A percentile compares a stretch with the other conserved stretches of the same genome.
phyloP scores from a whole-genome alignment of 441 rosid species.

The Pelargonium cotyledonis region DNA sequence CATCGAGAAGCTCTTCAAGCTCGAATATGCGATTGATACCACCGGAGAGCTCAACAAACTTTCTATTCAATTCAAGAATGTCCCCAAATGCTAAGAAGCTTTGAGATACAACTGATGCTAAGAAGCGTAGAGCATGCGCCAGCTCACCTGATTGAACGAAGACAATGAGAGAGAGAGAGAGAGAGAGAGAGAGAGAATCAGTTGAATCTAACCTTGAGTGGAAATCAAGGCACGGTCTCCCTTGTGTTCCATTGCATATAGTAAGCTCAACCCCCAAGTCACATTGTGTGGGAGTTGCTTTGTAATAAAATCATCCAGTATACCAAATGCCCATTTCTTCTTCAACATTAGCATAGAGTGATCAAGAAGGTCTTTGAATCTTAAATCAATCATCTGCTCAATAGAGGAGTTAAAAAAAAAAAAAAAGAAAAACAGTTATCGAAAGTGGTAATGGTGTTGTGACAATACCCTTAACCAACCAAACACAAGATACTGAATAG shows the following conservation, averaged over 20 bases:
- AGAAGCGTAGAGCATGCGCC: slow-evolving; percentile 95
- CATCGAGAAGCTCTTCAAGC: slow-evolving; percentile 93
- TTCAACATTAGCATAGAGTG: slow-evolving; percentile 74
- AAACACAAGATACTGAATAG: not conserved
- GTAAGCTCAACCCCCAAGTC: slow-evolving; percentile 96
- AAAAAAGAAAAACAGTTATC: not conserved
- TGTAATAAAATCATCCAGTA: slow-evolving; percentile 92
- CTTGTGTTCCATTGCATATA: slow-evolving; percentile 90
- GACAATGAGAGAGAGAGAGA: slow-evolving; percentile 10
- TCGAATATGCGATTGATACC: slow-evolving; percentile 88
- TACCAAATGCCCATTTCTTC: slow-evolving; percentile 93
- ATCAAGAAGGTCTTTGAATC: slow-evolving; percentile 78
- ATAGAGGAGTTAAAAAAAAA: slow-evolving; percentile 8
- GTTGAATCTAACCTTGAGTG: slow-evolving; percentile 61
- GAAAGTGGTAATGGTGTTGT: slow-evolving; percentile 2
- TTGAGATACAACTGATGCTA: slow-evolving; percentile 98
- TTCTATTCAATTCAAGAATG: slow-evolving; percentile 88
- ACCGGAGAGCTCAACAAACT: slow-evolving; percentile 92
- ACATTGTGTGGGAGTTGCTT: slow-evolving; percentile 99
- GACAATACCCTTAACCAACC: not conserved
- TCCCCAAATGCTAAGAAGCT: slow-evolving; percentile 99
- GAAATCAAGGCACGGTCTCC: slow-evolving; percentile 81
- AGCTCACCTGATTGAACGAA: slow-evolving; percentile 64
- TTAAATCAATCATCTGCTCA: slow-evolving; percentile 85
- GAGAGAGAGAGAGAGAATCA: not conserved